Evolutionary conservation across 1,139 yeast species (phyloP), one percentile per base, ranked within the genome.

Genomic region (Spencermartinsiella ligniputridi): DNA sequence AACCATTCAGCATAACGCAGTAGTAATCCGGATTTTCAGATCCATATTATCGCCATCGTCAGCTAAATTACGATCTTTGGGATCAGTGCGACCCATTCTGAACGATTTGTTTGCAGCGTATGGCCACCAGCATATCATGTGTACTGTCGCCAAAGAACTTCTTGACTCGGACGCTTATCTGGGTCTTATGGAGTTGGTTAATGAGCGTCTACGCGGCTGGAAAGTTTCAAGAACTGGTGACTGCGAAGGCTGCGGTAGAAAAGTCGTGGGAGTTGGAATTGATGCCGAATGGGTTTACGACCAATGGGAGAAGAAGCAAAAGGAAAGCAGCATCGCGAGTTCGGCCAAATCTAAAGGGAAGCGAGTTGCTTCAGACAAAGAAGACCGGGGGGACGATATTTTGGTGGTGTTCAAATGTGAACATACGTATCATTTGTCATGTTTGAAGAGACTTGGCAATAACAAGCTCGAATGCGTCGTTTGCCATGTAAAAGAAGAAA

Each of bases 201-300:
- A 57, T 1, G 69, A 71, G 38, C 69, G 74, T 18, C 52, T 70
- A 1, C 60, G 63, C 42, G 95, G 95, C 0, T 81, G 90, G 86
- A 66, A 78, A 1, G 74, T 81, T 1, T 61, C 66, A 2, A 64
- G 63, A 22, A 65, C 71, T 16, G 71, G 75, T 41, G 73, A 69
- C 39, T 87, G 96, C 62, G 81, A 83, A 42, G 77, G 82, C 0
- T 87, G 96, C 61, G 86, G 84, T 2, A 78, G 76, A 51, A 65
- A 66, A 25, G 64, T 86, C 33, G 78, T 85, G 75, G 95, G 95
- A 0, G 58, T 75, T 0, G 76, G 76, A 0, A 65, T 80, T 2
- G 66, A 70, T 32, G 68, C 71, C 2, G 65, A 63, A 9, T 54
- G 56, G 54, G 45, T 65, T 2, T 67, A 63, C 42, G 48, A 45